Evolutionary conservation across 805 yeast species (phyloP), one percentile per base, ranked within the genome.

Genomic region (Yamadazyma scolyti): DNA sequence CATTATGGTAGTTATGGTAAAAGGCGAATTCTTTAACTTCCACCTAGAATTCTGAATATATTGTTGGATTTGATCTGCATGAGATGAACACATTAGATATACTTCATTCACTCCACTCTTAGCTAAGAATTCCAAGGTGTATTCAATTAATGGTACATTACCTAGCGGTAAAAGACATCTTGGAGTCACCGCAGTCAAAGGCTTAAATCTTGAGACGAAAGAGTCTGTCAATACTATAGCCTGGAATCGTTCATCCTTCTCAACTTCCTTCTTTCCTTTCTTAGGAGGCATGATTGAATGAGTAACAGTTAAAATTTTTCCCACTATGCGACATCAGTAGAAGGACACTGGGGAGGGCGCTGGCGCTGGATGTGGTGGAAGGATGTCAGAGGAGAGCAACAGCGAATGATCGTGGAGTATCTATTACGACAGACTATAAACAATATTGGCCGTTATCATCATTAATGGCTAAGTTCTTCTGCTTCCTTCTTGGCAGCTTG

Each of bases 141-240:
- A 93, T 55, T 93, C 97, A 39, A 93, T 77, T 50, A 93, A 71
- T 7, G 99, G 98, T 12, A 86, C 86, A 51, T 89, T 90, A 17
- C 95, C 96, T 36, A 93, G 62, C 3, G 97, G 97, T 40, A 93
- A 66, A 24, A 93, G 67, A 61, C 98, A 93, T 54, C 98, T 73
- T 23, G 98, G 98, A 41, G 69, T 77, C 12, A 77, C 78, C 2
- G 86, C 71, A 1, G 97, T 85, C 43, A 93, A 66, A 6, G 99
- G 99, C 84, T 83, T 79, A 58, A 93, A 93, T 46, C 96, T 70
- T 1, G 93, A 82, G 56, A 89, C 85, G 48, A 85, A 93, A 13
- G 96, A 85, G 59, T 93, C 99, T 10, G 96, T 86, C 46, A 93
- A 73, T 14, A 93, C 96, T 37, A 93, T 80, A 4, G 98, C 98